A percentile compares a stretch with the other conserved stretches of the same genome.
phyloP scores from a whole-genome alignment of 768 basidiomycete species.

The Tephrocybe sp. region DNA sequence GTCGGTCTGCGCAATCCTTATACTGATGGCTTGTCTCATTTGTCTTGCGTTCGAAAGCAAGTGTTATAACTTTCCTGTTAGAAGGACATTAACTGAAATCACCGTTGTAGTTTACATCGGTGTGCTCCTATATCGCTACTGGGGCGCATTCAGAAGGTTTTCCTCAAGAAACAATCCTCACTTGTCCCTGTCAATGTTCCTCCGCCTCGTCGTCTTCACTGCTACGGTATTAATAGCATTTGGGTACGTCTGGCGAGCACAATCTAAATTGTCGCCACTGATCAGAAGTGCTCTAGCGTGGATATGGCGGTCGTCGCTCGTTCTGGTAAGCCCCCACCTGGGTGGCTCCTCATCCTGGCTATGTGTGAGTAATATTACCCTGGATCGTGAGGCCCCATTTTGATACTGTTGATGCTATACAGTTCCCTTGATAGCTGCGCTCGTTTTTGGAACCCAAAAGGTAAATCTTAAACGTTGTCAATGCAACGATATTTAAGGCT shows the following conservation, averaged over 20 bases:
- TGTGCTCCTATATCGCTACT: not conserved
- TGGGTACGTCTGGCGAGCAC: not conserved
- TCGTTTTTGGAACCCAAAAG: not conserved
- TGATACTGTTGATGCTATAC: not conserved
- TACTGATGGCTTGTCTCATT: not conserved
- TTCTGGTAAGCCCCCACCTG: not conserved
- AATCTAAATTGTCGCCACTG: not conserved
- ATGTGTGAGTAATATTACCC: not conserved
- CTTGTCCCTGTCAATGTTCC: not conserved
- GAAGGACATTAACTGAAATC: not conserved
- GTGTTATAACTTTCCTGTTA: not conserved
- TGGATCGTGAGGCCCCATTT: too few species aligned
- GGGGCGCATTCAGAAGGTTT: not conserved
- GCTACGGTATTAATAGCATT: not conserved
- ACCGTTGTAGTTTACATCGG: not conserved
- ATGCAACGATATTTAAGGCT: not conserved
- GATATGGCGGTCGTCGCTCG: not conserved
- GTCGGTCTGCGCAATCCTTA: not conserved
- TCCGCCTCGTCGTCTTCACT: not conserved
- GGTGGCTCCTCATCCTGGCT: not conserved
- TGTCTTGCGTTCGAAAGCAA: not conserved
- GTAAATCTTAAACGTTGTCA: not conserved
- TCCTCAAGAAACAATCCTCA: not conserved
- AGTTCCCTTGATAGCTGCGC: not conserved
- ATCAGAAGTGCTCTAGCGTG: not conserved